Conservation (phyloP, 331 rosid genomes). For the Cydonia oblonga region DNA sequence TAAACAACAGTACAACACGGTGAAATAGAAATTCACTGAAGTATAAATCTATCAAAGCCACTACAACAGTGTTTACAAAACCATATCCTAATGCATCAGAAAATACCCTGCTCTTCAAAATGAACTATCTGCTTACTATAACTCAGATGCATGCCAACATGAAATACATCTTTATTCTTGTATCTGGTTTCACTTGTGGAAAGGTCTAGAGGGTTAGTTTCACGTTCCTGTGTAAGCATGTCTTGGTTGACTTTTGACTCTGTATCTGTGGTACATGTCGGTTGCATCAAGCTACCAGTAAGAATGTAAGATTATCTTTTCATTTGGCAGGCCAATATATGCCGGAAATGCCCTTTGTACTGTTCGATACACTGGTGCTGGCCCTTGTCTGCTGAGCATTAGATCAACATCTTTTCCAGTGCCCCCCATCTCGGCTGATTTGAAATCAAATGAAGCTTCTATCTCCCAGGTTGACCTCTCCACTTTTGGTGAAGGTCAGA, state of each 20-base stretch:
- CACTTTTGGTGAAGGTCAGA: slow-evolving; percentile 71
- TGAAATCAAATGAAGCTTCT: slow-evolving; percentile 46
- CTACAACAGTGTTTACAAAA: background rate
- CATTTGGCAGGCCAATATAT: slow-evolving; percentile 75
- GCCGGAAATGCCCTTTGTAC: slow-evolving; percentile 94
- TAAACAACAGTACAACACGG: background rate
- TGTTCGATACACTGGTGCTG: slow-evolving; percentile 59
- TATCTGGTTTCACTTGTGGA: background rate
- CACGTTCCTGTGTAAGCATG: background rate
- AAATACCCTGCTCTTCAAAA: background rate
- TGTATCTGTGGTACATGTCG: slow-evolving; percentile 1
- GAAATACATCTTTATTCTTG: background rate
- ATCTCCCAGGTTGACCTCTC: slow-evolving; percentile 91
- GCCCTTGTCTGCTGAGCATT: slow-evolving; percentile 76
- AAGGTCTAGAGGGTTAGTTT: background rate
- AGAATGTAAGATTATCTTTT: slow-evolving; percentile 4
- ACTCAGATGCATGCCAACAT: background rate
- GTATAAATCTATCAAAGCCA: background rate
- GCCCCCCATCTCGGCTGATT: slow-evolving; percentile 25
- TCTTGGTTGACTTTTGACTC: slow-evolving; percentile 1
- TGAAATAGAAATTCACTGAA: background rate
- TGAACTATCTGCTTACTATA: background rate
- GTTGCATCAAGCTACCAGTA: slow-evolving; percentile 3
- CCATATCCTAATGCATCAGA: background rate
- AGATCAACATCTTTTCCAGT: slow-evolving; percentile 78